A percentile compares a stretch with the other conserved stretches of the same genome.
phyloP scores from a whole-genome alignment of 805 yeast genomes.

The Candida palmyrensis region DNA sequence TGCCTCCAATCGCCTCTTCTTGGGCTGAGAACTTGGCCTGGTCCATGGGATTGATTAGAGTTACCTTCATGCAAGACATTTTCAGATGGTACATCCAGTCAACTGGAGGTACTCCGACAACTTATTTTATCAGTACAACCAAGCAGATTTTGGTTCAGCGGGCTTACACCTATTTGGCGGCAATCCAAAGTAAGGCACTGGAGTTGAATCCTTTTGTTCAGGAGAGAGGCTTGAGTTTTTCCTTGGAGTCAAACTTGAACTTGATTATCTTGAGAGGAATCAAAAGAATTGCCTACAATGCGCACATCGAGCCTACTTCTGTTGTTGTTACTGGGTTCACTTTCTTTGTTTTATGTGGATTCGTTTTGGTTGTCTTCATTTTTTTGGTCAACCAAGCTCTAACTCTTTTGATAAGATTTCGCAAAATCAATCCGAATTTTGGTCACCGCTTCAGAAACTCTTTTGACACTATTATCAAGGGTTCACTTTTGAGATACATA shows the following conservation, averaged over 20 bases:
- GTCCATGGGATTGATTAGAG: constrained; percentile 88
- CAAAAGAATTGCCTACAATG: constrained; percentile 71
- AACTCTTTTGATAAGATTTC: constrained; percentile 41
- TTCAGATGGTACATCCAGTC: constrained; percentile 82
- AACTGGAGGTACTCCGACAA: constrained; percentile 83
- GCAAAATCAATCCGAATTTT: constrained; percentile 46
- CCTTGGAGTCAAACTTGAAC: constrained; percentile 48
- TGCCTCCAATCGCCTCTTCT: constrained; percentile 88
- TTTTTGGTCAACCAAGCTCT: constrained; percentile 48
- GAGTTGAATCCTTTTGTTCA: constrained; percentile 6
- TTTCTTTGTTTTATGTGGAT: constrained; percentile 73
- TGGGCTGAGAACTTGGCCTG: constrained; percentile 92
- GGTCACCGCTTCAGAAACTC: constrained; percentile 47
- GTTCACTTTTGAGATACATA: constrained; percentile 71
- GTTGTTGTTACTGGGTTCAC: constrained; percentile 85
- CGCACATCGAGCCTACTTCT: constrained; percentile 76
- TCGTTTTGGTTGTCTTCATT: constrained; percentile 60
- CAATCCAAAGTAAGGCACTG: constrained; percentile 16
- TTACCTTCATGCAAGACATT: constrained; percentile 76
- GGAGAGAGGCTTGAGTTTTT: constrained; percentile 26
- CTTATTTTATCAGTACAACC: constrained; percentile 56
- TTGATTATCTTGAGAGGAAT: constrained; percentile 81
- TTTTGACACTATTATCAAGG: constrained; percentile 64
- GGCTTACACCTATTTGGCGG: constrained; percentile 34
- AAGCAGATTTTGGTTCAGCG: constrained; percentile 73